phyloP scores from a whole-genome alignment of 2,329 filamentous ascomycete species.

The Nigrospora sphaerica region DNA sequence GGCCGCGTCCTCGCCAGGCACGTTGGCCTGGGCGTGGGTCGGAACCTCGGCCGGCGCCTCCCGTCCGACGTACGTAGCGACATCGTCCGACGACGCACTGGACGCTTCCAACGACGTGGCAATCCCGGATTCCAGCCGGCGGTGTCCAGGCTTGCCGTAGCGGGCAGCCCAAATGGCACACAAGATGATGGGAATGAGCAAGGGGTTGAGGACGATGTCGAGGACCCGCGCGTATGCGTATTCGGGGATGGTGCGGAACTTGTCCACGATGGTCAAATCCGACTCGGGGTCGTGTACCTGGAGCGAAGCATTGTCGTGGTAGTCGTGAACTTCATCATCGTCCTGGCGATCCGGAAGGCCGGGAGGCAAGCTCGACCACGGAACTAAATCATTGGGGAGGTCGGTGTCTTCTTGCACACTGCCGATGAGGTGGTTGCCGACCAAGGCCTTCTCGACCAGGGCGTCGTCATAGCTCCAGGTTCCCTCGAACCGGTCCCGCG shows the following conservation, averaged over 20 bases:
- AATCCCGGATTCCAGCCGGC: background rate
- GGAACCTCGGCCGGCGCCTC: background rate
- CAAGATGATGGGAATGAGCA: conserved; percentile 36
- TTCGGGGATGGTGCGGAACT: conserved; percentile 42
- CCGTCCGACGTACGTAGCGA: background rate
- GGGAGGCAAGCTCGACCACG: conserved; percentile 30
- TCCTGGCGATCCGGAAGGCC: conserved; percentile 15
- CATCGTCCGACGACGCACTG: background rate
- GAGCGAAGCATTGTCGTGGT: background rate
- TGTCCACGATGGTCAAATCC: conserved; percentile 38
- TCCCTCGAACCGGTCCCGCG: conserved; percentile 31
- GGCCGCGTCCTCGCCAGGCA: background rate
- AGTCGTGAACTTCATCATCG: conserved; percentile 1
- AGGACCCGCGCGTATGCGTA: conserved; percentile 41
- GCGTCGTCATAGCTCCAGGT: conserved; percentile 27
- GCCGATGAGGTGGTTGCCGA: conserved; percentile 65
- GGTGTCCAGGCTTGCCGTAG: conserved; percentile 10
- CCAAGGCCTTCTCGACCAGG: conserved; percentile 53
- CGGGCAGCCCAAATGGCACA: conserved; percentile 29
- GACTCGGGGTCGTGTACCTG: conserved; percentile 15
- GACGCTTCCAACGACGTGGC: background rate
- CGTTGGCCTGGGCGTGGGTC: background rate
- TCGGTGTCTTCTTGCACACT: background rate
- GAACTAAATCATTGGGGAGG: conserved; percentile 18
- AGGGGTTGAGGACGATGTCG: conserved; percentile 50